These are phyloP conservation scores for Periconia digitata DNA, from an alignment of 2,329 filamentous ascomycete species.

Conservation along the genomic window DNA sequence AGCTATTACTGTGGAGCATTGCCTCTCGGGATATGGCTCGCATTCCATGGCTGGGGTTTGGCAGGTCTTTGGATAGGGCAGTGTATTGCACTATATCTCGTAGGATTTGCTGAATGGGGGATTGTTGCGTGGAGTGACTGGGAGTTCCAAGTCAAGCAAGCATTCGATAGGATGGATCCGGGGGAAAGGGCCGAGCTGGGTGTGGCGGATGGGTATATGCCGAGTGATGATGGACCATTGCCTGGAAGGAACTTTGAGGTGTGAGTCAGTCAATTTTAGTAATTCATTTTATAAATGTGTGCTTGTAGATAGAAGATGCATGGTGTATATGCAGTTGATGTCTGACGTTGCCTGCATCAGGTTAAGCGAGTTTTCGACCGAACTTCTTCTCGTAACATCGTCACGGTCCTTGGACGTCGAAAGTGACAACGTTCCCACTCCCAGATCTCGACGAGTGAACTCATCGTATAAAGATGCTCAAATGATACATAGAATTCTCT, in stretches of 20 bases:
- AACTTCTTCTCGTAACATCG: constrained; percentile 5
- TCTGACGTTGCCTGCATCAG: constrained; percentile 21
- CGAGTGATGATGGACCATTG: constrained; percentile 13
- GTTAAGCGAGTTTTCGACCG: constrained; percentile 18
- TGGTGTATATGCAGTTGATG: constrained; percentile 21
- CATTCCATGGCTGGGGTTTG: constrained; percentile 83
- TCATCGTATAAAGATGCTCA: too few relatives aligned
- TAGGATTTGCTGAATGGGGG: constrained; percentile 75
- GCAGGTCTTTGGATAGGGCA: constrained; percentile 81
- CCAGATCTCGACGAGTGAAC: constrained; percentile 8
- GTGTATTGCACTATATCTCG: constrained; percentile 71
- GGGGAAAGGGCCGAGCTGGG: constrained; percentile 45
- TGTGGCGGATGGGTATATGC: constrained; percentile 19
- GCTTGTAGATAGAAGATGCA: constrained; percentile 17
- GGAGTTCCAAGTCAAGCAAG: constrained; percentile 71
- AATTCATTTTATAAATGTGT: constrained; percentile 23
- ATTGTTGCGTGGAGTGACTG: constrained; percentile 79
- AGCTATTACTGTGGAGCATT: constrained; percentile 83
- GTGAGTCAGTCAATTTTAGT: constrained; percentile 18
- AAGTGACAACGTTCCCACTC: constrained; percentile 15
- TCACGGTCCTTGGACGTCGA: background rate
- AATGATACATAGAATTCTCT: too few relatives aligned
- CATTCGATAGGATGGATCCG: constrained; percentile 69
- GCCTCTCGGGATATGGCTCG: constrained; percentile 79
- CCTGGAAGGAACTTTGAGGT: constrained; percentile 2